Percentiles rank a stretch among this genome's conserved stretches.
These are phyloP conservation scores for Phytophthora nicotianae DNA, from an alignment of 352 stramenopile species.

Conservation along the genomic window DNA sequence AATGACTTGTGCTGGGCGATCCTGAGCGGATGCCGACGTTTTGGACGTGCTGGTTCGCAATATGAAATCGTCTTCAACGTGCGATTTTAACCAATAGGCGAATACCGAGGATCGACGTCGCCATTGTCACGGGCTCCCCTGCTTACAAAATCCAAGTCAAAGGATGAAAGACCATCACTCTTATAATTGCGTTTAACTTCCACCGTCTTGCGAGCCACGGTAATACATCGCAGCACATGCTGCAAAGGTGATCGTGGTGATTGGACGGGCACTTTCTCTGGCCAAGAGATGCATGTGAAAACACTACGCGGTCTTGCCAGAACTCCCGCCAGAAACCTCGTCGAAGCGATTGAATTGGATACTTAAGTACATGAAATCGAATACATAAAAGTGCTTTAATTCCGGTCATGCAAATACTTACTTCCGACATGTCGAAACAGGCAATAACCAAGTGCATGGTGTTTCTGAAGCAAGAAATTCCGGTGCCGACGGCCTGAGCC, in stretches of 20 bases:
- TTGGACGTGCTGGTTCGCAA: constrained; percentile 4
- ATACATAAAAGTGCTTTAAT: no score
- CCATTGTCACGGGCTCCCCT: constrained; percentile 18
- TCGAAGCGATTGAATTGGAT: constrained; percentile 66
- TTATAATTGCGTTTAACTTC: constrained; percentile 26
- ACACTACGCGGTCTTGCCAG: neutral
- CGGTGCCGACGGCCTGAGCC: no score
- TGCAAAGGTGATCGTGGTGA: constrained; percentile 30
- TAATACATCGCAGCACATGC: constrained; percentile 2
- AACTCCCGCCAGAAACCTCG: neutral
- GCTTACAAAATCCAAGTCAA: constrained; percentile 21
- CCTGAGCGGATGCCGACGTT: constrained; percentile 19
- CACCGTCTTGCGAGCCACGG: constrained; percentile 21
- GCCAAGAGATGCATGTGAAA: constrained; percentile 15
- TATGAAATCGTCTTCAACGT: constrained; percentile 25
- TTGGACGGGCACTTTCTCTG: constrained; percentile 36
- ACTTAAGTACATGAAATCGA: no score
- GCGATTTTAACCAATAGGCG: constrained; percentile 12
- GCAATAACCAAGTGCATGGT: no score
- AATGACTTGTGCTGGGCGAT: constrained; percentile 23
- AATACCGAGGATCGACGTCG: constrained; percentile 8
- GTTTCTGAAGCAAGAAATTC: no score
- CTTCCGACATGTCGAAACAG: no score
- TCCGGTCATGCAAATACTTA: no score
- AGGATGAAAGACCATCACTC: constrained; percentile 15